phyloP scores from a whole-genome alignment of 768 basidiomycete species.

The Pleurotus salmoneostramineus region DNA sequence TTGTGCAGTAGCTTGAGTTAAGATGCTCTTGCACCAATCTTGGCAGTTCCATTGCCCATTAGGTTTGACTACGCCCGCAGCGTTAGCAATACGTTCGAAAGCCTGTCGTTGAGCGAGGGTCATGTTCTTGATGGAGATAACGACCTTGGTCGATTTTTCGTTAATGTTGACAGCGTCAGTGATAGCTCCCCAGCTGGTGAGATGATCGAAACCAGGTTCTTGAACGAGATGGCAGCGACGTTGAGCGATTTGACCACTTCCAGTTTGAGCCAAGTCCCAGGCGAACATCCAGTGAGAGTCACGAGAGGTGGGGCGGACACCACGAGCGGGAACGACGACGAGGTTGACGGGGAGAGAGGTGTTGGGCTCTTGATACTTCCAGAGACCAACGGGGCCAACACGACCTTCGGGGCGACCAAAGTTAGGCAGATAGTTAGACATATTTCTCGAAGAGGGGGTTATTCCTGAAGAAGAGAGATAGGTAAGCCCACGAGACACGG shows the following conservation, averaged over 20 bases:
- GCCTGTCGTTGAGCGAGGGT: neutral
- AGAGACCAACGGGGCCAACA: neutral
- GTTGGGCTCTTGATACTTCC: neutral
- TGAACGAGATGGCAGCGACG: slow-evolving; percentile 3
- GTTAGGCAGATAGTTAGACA: neutral
- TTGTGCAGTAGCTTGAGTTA: neutral
- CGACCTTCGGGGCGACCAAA: neutral
- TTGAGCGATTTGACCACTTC: neutral
- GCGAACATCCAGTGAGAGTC: slow-evolving; percentile 4
- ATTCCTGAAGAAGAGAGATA: no score
- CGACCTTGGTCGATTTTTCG: neutral
- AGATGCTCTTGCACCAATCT: neutral
- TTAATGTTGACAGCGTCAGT: neutral
- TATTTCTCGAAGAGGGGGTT: neutral
- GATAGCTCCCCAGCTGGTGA: neutral
- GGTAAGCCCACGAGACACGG: neutral
- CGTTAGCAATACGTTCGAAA: neutral
- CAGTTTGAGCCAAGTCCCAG: neutral
- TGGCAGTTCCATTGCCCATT: slow-evolving; percentile 1
- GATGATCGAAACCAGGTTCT: neutral
- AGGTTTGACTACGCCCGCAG: neutral
- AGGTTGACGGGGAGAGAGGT: neutral
- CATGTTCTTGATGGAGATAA: neutral
- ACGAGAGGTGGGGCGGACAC: neutral
- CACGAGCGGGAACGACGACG: neutral